A percentile compares a stretch with the other conserved stretches of the same genome.
Evolutionary conservation across 768 basidiomycete species (phyloP).

Genomic region (Trametes coccinea): DNA sequence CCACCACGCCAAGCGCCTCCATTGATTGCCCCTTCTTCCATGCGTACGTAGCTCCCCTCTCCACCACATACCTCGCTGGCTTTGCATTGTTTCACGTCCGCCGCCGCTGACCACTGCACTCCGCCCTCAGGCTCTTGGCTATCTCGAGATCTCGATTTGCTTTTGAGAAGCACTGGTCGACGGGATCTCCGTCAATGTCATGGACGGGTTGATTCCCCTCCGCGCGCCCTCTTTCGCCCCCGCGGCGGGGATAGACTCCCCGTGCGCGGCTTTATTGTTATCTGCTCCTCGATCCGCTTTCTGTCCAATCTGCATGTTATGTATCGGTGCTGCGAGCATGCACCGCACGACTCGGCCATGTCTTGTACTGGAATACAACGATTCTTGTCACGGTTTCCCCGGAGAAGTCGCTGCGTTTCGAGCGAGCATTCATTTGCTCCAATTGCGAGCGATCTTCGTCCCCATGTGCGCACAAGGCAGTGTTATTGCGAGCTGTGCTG

Average conservation of each 20-base stretch:
- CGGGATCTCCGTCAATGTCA: constrained; percentile 26
- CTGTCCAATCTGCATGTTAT: constrained; percentile 6
- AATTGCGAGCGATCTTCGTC: too few species aligned
- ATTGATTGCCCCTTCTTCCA: constrained; percentile 22
- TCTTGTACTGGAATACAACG: constrained; percentile 23
- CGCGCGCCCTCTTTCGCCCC: constrained; percentile 5
- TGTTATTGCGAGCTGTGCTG: neutral
- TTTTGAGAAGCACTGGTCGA: constrained; percentile 28
- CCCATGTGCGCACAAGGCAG: neutral
- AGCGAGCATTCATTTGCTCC: neutral
- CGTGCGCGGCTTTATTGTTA: constrained; percentile 4
- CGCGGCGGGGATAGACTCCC: constrained; percentile 9
- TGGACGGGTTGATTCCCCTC: constrained; percentile 15
- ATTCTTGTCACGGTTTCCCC: neutral
- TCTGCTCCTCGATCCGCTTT: neutral
- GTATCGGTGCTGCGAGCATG: constrained; percentile 22
- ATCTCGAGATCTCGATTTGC: constrained; percentile 28
- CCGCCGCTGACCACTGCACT: neutral
- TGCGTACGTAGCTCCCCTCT: constrained; percentile 11
- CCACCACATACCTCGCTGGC: neutral
- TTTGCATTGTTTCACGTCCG: neutral
- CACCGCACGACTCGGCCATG: constrained; percentile 6
- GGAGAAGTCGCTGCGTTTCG: neutral
- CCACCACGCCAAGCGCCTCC: constrained; percentile 27
- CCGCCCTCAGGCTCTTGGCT: constrained; percentile 14